A percentile compares a stretch with the other conserved stretches of the same genome.
These are phyloP conservation scores for Parietichytrium sp. DNA, from an alignment of 108 stramenopile genomes.

Conservation along the genomic window DNA sequence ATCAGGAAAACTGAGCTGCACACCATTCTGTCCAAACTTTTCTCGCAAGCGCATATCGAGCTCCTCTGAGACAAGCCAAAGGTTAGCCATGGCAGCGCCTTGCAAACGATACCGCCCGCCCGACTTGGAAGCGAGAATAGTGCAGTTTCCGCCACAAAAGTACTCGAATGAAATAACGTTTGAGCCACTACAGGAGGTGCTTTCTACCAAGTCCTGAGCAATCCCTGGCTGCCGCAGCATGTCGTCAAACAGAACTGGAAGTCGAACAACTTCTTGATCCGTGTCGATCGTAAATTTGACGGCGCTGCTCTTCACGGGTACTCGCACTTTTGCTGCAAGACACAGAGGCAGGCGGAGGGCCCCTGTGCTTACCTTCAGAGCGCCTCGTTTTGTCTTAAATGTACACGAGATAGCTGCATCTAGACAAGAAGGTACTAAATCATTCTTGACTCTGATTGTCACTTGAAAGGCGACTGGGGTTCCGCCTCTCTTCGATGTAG, in stretches of 20 bases:
- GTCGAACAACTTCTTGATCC: constrained; percentile 39
- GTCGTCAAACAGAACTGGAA: constrained; percentile 54
- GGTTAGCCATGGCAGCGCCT: constrained; percentile 42
- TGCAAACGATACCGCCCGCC: constrained; percentile 58
- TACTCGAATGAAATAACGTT: constrained; percentile 43
- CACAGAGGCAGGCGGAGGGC: constrained; percentile 46
- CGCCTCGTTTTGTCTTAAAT: constrained; percentile 31
- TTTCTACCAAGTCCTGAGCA: neutral
- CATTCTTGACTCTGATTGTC: neutral
- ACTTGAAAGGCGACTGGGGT: neutral
- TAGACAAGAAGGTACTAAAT: neutral
- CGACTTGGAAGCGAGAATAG: constrained; percentile 57
- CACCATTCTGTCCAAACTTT: constrained; percentile 43
- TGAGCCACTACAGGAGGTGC: neutral
- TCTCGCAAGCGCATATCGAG: constrained; percentile 45
- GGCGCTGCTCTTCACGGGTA: constrained; percentile 22
- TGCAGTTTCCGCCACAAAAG: constrained; percentile 46
- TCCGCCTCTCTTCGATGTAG: neutral
- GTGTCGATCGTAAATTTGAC: constrained; percentile 53
- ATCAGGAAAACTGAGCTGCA: constrained; percentile 45
- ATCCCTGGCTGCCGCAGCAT: constrained; percentile 41
- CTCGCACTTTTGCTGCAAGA: constrained; percentile 21
- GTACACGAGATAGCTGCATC: neutral
- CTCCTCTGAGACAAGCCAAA: constrained; percentile 45
- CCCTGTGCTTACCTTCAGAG: constrained; percentile 31